Percentiles rank a stretch among this genome's conserved stretches.
Evolutionary conservation across 2,329 filamentous ascomycete genomes (phyloP).

Genomic region (Fusarium brevicatenulatum): DNA sequence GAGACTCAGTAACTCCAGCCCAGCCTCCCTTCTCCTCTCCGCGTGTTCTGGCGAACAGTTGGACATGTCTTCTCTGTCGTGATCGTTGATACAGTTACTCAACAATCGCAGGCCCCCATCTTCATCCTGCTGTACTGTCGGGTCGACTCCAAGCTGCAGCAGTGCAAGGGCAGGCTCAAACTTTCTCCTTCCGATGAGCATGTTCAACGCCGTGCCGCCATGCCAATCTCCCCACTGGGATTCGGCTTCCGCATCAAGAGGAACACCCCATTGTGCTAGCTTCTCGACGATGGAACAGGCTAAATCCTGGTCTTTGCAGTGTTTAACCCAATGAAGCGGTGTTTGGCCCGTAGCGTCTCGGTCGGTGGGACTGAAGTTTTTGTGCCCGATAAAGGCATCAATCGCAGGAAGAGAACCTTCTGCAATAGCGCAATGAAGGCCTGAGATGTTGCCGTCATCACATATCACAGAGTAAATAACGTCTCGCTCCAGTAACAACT

Average conservation of each 20-base stretch:
- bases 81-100: not conserved
- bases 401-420: not conserved
- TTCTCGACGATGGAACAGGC: not conserved
- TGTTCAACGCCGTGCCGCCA: not conserved
- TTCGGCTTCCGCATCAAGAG: not conserved
- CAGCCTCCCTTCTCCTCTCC: not conserved
- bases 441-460: not conserved
- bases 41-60: fast-evolving
- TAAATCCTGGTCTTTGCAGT: not conserved
- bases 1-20: not conserved
- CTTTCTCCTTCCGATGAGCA: not conserved
- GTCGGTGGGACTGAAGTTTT: not conserved
- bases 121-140: not conserved
- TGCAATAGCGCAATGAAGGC: not conserved
- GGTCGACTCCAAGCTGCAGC: not conserved
- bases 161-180: not conserved
- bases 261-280: not conserved
- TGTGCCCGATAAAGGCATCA: not conserved
- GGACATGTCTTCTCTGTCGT: not conserved
- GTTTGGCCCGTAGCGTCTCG: not conserved
- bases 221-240: not conserved
- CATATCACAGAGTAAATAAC: not conserved
- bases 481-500: not conserved
- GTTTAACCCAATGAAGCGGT: not conserved
- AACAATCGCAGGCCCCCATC: not conserved